Base-by-base conservation (phyloP, 345 rosid species). In the Dimocarpus longan region DNA sequence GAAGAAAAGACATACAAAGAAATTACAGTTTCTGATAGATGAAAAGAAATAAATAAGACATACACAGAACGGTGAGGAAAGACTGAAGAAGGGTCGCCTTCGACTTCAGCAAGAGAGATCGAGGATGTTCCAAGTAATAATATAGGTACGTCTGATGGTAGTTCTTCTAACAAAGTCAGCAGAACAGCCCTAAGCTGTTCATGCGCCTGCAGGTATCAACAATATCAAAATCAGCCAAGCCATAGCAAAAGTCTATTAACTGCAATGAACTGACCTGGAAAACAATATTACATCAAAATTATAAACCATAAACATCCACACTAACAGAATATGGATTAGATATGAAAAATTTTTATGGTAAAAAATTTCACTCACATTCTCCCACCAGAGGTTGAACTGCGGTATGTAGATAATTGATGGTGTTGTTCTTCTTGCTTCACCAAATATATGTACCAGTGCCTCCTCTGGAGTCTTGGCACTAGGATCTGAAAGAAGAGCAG, bases 401-500 rank as follows among this genome's bases (percentile, higher is more conserved):
- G 98, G 93, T 80, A 96, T 85, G 77, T 96, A 94, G 76, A 96
- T 93, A 79, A 96, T 90, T 28, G 99, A 96, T 37, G 99, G 98
- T 64, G 95, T 96, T 6, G 94, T 88, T 90, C 97, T 93, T 86
- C 98, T 91, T 48, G 99, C 98, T 93, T 96, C 99, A 57, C 95
- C 91, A 88, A 96, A 96, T 85, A 96, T 92, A 85, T 96, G 99
- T 65, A 96, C 99, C 87, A 96, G 70, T 32, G 99, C 99, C 87
- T 96, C 99, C 86, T 96, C 99, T 10, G 99, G 97, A 54, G 98
- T 94, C 90, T 96, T 96, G 73, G 99, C 99, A 76, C 99, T 89
- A 76, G 98, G 99, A 90, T 96, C 99, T 19, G 98, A 96, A 79
- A 96, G 98, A 78, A 96, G 98, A 80, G 99, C 91, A 12, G 98